Evolutionary conservation across 148 eudicot genomes (phyloP).

Genomic region (Chenopodium suecicum): DNA sequence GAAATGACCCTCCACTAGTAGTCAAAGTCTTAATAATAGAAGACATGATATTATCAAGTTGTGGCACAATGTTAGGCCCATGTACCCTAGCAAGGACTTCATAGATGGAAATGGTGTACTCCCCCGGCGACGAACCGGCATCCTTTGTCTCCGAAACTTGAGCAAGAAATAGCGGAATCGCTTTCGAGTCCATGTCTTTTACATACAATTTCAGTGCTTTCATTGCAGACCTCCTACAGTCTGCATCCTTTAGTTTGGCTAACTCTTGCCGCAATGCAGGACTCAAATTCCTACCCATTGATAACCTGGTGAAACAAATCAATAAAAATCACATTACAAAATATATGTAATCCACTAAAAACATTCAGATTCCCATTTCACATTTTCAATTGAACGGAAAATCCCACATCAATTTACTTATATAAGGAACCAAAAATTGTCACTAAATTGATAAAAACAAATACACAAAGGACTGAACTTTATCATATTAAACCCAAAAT

Average conservation of each 20-base stretch:
- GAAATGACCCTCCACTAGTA: constrained; percentile 80
- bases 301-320: constrained; percentile 1
- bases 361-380: background rate
- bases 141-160: constrained; percentile 89
- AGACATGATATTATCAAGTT: constrained; percentile 80
- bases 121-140: constrained; percentile 62
- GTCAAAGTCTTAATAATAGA: constrained; percentile 64
- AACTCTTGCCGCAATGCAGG: constrained; percentile 76
- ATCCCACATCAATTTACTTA: constrained; percentile 4
- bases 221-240: constrained; percentile 87
- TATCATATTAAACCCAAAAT: background rate
- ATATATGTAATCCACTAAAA: background rate
- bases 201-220: constrained; percentile 77
- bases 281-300: constrained; percentile 76
- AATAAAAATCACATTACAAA: background rate
- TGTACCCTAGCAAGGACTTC: constrained; percentile 95
- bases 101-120: constrained; percentile 86
- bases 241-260: constrained; percentile 81
- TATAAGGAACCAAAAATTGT: background rate
- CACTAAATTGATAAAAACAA: background rate
- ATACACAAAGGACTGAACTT: background rate
- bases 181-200: constrained; percentile 84
- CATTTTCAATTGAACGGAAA: background rate
- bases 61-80: constrained; percentile 83
- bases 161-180: constrained; percentile 87